These are phyloP conservation scores for Eucalyptus urophylla DNA, from an alignment of 345 rosid genomes.

Conservation along the genomic window DNA sequence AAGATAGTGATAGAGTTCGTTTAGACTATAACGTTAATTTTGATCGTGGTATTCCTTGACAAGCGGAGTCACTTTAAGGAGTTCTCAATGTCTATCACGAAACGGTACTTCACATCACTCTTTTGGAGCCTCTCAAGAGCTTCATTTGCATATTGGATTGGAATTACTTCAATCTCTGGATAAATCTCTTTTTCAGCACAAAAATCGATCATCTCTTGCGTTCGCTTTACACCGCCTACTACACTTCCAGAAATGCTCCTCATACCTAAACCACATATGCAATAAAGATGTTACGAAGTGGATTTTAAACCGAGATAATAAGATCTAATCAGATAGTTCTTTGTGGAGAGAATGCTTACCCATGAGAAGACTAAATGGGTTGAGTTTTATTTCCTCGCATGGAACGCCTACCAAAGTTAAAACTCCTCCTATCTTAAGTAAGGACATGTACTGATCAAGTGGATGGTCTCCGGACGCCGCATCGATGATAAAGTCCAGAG, in stretches of 20 bases:
- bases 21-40: neutral
- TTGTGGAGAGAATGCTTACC: neutral
- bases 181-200: conserved; percentile 14
- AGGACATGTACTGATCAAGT: conserved; percentile 61
- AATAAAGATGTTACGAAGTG: neutral
- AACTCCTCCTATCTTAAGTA: conserved; percentile 20
- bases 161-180: conserved; percentile 16
- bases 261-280: neutral
- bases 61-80: conserved; percentile 4
- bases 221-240: conserved; percentile 10
- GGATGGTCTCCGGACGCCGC: conserved; percentile 80
- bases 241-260: conserved; percentile 11
- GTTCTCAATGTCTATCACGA: conserved; percentile 16
- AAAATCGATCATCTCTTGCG: conserved; percentile 23
- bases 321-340: neutral
- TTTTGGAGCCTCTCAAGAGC: conserved; percentile 22
- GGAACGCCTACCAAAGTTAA: conserved; percentile 17
- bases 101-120: conserved; percentile 20
- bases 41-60: neutral
- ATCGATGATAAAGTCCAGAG: conserved; percentile 72
- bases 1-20: neutral
- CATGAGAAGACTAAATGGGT: conserved; percentile 4
- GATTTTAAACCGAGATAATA: neutral
- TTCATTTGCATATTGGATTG: conserved; percentile 16
- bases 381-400: conserved; percentile 9